Conservation (phyloP, 2,329 filamentous ascomycete genomes). For the Ceratocystis cacaofunesta region DNA sequence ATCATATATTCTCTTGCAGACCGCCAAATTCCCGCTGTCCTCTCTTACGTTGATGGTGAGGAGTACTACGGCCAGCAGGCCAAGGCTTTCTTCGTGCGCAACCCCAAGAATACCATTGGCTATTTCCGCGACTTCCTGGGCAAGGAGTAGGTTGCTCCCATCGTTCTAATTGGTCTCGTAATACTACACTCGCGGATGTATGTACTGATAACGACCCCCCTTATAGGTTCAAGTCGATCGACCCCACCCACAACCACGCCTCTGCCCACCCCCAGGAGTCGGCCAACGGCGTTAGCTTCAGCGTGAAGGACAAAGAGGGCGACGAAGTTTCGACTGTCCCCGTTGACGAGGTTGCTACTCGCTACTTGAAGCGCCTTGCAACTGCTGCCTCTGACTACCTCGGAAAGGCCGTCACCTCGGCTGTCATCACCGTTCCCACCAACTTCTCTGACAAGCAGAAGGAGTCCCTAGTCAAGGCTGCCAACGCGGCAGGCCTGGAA, state of each 20-base stretch:
- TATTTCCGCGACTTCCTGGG: conserved; percentile 95
- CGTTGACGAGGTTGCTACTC: conserved; percentile 67
- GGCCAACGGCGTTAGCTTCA: conserved; percentile 61
- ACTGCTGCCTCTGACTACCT: conserved; percentile 80
- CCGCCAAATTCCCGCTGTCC: conserved; percentile 85
- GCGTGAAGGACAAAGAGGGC: conserved; percentile 55
- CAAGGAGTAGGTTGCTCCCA: conserved; percentile 53
- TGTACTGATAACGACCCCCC: neutral
- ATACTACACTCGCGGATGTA: neutral
- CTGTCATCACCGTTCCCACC: conserved; percentile 85
- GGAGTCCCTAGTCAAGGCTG: conserved; percentile 60
- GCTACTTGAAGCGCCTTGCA: conserved; percentile 70
- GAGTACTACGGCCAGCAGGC: conserved; percentile 95
- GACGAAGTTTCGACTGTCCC: conserved; percentile 46
- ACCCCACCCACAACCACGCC: conserved; percentile 85
- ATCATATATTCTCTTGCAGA: conserved; percentile 36
- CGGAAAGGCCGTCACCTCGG: conserved; percentile 85
- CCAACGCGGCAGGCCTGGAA: conserved; percentile 68
- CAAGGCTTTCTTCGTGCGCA: conserved; percentile 84
- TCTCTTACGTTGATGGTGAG: conserved; percentile 91
- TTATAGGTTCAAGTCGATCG: conserved; percentile 69
- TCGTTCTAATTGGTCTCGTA: neutral
- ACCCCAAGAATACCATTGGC: conserved; percentile 81
- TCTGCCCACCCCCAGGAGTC: conserved; percentile 76
- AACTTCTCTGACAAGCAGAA: conserved; percentile 85